A percentile compares a stretch with the other conserved stretches of the same genome.
phyloP scores from a whole-genome alignment of 2,329 filamentous ascomycete species.

The Venturia aucupariae region DNA sequence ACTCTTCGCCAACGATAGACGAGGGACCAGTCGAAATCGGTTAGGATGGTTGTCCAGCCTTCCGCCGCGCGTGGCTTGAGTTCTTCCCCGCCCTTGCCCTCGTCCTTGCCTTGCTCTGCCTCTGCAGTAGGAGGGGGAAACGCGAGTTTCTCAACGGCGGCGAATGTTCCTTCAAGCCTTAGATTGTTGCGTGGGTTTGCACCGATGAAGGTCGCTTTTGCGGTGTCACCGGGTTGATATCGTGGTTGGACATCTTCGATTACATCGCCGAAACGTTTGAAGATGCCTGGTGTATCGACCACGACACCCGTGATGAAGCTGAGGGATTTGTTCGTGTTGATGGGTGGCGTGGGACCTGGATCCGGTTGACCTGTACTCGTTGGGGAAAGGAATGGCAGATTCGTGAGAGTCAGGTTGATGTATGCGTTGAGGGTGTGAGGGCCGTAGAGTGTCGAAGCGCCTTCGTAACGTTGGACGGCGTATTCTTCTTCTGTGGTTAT shows the following conservation, averaged over 20 bases:
- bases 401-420: conserved; percentile 72
- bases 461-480: conserved; percentile 79
- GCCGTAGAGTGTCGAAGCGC: conserved; percentile 85
- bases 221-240: conserved; percentile 52
- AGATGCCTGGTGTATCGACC: conserved; percentile 56
- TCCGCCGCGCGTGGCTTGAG: too few species aligned
- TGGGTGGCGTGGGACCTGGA: conserved; percentile 59
- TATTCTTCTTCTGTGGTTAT: conserved; percentile 75
- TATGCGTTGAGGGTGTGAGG: conserved; percentile 75
- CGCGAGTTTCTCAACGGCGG: conserved; percentile 59
- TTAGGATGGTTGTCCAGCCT: conserved; percentile 56
- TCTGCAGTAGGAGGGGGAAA: neutral
- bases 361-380: conserved; percentile 23
- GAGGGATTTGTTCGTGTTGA: conserved; percentile 67
- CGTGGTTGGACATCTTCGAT: conserved; percentile 43
- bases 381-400: conserved; percentile 53
- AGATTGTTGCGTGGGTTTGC: conserved; percentile 89
- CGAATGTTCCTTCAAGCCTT: conserved; percentile 66
- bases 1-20: conserved; percentile 72
- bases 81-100: too few species aligned
- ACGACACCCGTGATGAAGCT: conserved; percentile 75
- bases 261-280: conserved; percentile 62
- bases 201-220: conserved; percentile 65
- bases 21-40: conserved; percentile 76
- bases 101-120: conserved; percentile 2